These are phyloP conservation scores for Apophysomyces trapeziformis DNA, from an alignment of 371 early-diverging fungal genomes.

Conservation along the genomic window DNA sequence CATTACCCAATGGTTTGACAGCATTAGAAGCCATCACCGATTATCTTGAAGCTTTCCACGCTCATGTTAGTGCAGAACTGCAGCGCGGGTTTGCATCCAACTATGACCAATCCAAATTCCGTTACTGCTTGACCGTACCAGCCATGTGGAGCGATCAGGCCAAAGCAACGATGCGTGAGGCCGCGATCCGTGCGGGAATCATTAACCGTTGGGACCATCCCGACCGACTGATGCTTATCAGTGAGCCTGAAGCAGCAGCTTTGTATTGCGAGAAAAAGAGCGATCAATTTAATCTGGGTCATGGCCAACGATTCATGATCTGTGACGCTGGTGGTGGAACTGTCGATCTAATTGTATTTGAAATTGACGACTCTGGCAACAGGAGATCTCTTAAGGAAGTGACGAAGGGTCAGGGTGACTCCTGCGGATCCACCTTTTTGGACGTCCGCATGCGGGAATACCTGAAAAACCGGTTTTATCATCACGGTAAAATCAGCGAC, in stretches of 20 bases:
- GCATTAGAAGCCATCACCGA: slow-evolving; percentile 44
- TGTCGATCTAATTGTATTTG: slow-evolving; percentile 61
- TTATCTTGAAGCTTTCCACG: slow-evolving; percentile 51
- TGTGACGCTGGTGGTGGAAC: slow-evolving; percentile 73
- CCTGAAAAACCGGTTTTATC: slow-evolving; percentile 44
- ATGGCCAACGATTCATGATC: slow-evolving; percentile 62
- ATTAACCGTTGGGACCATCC: slow-evolving; percentile 54
- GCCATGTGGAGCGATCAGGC: slow-evolving; percentile 60
- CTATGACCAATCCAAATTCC: slow-evolving; percentile 51
- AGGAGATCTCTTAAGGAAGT: slow-evolving; percentile 55
- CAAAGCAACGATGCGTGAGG: slow-evolving; percentile 55
- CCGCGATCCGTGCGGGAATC: slow-evolving; percentile 49
- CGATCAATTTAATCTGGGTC: slow-evolving; percentile 51
- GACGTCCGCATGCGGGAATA: slow-evolving; percentile 58
- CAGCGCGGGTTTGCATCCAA: slow-evolving; percentile 50
- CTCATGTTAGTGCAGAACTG: slow-evolving; percentile 48
- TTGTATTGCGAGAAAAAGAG: slow-evolving; percentile 55
- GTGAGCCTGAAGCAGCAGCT: slow-evolving; percentile 55
- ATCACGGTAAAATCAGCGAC: slow-evolving; percentile 48
- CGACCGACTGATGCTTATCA: slow-evolving; percentile 55
- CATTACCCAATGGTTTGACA: slow-evolving; percentile 42
- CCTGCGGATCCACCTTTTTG: slow-evolving; percentile 62
- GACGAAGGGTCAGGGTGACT: slow-evolving; percentile 58
- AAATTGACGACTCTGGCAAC: slow-evolving; percentile 48
- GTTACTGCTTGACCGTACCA: slow-evolving; percentile 55